Evolutionary conservation across 106 monocot species (phyloP).

Genomic region (Phalaenopsis equestris): DNA sequence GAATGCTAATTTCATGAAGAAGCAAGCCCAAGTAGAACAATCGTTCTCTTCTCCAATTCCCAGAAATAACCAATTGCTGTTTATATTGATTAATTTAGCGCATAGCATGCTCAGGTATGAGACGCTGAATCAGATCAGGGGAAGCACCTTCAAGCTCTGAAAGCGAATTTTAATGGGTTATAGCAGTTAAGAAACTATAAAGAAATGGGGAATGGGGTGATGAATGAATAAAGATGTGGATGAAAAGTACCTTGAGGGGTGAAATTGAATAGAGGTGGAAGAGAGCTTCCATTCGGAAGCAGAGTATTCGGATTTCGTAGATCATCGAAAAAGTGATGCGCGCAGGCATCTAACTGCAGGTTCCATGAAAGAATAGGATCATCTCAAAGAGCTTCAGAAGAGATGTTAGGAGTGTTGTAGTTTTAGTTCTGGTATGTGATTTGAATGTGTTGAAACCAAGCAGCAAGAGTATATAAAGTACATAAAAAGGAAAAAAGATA

Average conservation of each 20-base stretch:
- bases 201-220: background rate
- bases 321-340: slow-evolving; percentile 56
- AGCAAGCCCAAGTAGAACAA: background rate
- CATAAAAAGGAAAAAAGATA: no score
- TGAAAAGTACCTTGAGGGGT: slow-evolving; percentile 32
- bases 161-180: background rate
- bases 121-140: slow-evolving; percentile 25
- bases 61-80: background rate
- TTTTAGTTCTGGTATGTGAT: background rate
- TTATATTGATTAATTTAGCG: background rate
- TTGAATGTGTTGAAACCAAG: no score
- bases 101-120: slow-evolving; percentile 28
- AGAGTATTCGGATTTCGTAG: slow-evolving; percentile 43
- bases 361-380: background rate
- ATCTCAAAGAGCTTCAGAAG: background rate
- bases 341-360: slow-evolving; percentile 56
- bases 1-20: background rate
- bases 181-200: background rate
- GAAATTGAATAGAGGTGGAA: slow-evolving; percentile 56
- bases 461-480: no score
- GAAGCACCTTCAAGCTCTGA: slow-evolving; percentile 43
- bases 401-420: background rate
- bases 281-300: slow-evolving; percentile 36
- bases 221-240: background rate
- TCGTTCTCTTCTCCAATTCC: background rate